A percentile compares a stretch with the other conserved stretches of the same genome.
phyloP scores from a whole-genome alignment of 306 rosid genomes.

The Gastrolobium villosum region DNA sequence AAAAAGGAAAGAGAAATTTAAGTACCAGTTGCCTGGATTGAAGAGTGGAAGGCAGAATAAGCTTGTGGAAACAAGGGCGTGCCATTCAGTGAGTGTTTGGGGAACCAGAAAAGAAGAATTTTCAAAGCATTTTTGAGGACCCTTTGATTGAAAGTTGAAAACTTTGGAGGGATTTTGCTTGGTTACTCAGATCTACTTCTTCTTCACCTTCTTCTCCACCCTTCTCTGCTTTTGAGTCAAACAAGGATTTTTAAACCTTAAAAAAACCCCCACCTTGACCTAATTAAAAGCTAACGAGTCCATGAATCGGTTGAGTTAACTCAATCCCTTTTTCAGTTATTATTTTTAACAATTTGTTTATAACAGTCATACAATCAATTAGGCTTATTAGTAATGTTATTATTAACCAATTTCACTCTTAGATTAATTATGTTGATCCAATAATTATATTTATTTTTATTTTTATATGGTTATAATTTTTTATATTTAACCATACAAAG shows the following conservation, averaged over 20 bases:
- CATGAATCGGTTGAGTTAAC: conserved; percentile 31
- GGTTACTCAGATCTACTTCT: conserved; percentile 60
- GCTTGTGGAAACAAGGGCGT: conserved; percentile 83
- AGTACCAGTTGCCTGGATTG: conserved; percentile 83
- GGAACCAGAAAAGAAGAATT: conserved; percentile 21
- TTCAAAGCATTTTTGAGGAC: conserved; percentile 49
- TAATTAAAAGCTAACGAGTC: conserved; percentile 54
- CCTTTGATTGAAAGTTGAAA: conserved; percentile 45
- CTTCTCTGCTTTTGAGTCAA: conserved; percentile 70
- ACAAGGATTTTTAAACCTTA: conserved; percentile 56
- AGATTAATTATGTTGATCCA: no score
- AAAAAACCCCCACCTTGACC: conserved; percentile 62
- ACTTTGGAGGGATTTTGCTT: conserved; percentile 18
- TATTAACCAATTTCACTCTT: no score
- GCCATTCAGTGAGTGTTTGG: conserved; percentile 59
- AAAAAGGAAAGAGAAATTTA: conserved; percentile 31
- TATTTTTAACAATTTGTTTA: no score
- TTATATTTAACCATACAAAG: no score
- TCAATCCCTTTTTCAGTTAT: neutral
- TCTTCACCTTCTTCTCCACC: conserved; percentile 47
- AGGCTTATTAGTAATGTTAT: no score
- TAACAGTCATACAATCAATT: no score
- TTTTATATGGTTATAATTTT: no score
- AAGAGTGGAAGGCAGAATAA: conserved; percentile 69
- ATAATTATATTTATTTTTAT: no score